Evolutionary conservation across 495 filamentous ascomycete species (phyloP), one percentile per base, ranked within the genome.

Genomic region (Penicillium diatomitis): DNA sequence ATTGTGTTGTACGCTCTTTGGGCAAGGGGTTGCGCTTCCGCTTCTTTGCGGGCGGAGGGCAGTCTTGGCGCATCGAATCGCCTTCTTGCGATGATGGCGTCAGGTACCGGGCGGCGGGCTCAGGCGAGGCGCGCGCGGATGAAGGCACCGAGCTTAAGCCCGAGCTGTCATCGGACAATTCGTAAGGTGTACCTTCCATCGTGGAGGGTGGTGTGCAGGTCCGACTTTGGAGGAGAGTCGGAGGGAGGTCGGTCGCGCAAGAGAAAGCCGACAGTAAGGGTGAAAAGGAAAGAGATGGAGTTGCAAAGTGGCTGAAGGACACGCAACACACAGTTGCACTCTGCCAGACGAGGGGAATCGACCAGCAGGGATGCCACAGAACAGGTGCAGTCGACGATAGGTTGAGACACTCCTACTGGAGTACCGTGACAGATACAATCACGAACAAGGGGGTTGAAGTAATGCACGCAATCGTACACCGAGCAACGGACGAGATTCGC

Each of bases 1-100:
- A 81, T 48, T 86, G 75, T 5, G 88, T 94, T 7, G 75, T 85
- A 55, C 87, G 84, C 56, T 83, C 80, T 60, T 84, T 86, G 47
- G 82, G 78, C 50, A 80, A 71, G 53, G 84, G 77, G 44, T 79
- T 73, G 38, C 83, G 75, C 57, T 79, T 81, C 61, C 84, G 77
- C 60, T 85, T 85, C 74, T 90, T 92, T 28, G 82, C 69, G 37
- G 38, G 47, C 33, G 88, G 86, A 41, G 80, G 71, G 32, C 78
- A 81, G 55, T 77, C 75, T 68, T 73, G 68, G 63, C 68, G 60
- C 61, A 71, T 60, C 67, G 73, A 63, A 60, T 67, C 62, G 45
- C 73, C 70, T 42, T 78, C 73, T 55, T 78, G 76, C 59, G 85
- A 71, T 54, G 85, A 68, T 60, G 81, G 65, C 64, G 80, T 78